These are phyloP conservation scores for Medicago ruthenica DNA, from an alignment of 306 rosid genomes.

Conservation along the genomic window DNA sequence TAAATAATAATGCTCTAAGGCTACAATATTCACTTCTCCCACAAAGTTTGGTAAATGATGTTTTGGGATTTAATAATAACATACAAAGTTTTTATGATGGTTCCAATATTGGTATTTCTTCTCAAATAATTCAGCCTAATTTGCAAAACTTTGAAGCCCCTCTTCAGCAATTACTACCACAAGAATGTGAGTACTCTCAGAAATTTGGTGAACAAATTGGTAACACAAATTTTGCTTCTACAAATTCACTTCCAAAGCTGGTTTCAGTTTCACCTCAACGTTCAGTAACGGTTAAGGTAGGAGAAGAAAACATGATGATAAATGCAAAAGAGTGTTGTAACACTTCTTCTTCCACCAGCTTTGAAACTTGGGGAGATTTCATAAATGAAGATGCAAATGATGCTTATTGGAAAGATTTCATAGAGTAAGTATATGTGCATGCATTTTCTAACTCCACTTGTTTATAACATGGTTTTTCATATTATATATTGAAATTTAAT, in stretches of 20 bases:
- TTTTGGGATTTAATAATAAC: slow-evolving; percentile 40
- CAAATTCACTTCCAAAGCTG: slow-evolving; percentile 55
- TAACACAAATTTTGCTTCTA: not conserved
- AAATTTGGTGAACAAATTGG: slow-evolving; percentile 30
- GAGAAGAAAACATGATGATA: slow-evolving; percentile 29
- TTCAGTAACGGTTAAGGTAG: slow-evolving; percentile 29
- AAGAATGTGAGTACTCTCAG: not conserved
- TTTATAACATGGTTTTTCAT: not conserved
- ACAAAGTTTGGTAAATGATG: slow-evolving; percentile 38
- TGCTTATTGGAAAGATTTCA: slow-evolving; percentile 63
- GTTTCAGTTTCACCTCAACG: slow-evolving; percentile 58
- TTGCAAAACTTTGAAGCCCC: slow-evolving; percentile 41
- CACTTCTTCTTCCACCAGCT: slow-evolving; percentile 42
- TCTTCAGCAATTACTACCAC: slow-evolving; percentile 16
- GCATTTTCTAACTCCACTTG: not conserved
- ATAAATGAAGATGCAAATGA: slow-evolving; percentile 53
- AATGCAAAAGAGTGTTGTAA: slow-evolving; percentile 33
- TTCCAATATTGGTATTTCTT: slow-evolving; percentile 39
- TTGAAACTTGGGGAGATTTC: slow-evolving; percentile 61
- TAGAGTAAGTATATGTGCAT: slow-evolving; percentile 44
- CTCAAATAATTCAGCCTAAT: slow-evolving; percentile 44
- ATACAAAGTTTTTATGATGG: slow-evolving; percentile 36
- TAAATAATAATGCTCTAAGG: slow-evolving; percentile 49
- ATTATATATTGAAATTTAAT: too few relatives aligned
- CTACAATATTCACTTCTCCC: slow-evolving; percentile 31